Conservation (phyloP, 108 stramenopile species). For the Schizochytrium sp. region DNA sequence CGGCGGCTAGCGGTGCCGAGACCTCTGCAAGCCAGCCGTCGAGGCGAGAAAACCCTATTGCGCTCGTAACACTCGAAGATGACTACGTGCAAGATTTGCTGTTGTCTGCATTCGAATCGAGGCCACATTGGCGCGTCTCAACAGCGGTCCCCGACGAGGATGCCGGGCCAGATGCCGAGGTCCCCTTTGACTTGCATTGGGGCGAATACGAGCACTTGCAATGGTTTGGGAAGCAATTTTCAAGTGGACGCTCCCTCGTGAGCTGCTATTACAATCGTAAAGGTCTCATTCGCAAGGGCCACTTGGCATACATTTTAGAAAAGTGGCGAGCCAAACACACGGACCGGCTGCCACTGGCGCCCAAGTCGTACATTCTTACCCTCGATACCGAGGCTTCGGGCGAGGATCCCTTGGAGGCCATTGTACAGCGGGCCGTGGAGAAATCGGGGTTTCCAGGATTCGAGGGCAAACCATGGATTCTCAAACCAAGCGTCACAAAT, state of each 20-base stretch:
- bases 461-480: not conserved
- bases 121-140: not conserved
- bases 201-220: slow-evolving; percentile 5
- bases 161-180: not conserved
- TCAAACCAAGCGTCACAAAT: slow-evolving; percentile 9
- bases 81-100: not conserved
- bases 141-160: not conserved
- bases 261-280: slow-evolving; percentile 16
- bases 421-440: not conserved
- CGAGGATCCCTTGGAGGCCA: not conserved
- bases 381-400: not conserved
- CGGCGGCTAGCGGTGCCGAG: not conserved
- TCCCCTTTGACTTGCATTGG: not conserved
- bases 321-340: not conserved
- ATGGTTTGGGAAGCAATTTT: not conserved
- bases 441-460: not conserved
- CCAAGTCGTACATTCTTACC: slow-evolving; percentile 10
- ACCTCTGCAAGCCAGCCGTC: not conserved
- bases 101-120: not conserved
- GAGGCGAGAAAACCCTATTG: not conserved
- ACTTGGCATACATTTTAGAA: slow-evolving; percentile 9
- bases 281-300: not conserved
- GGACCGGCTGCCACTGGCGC: not conserved
- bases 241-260: not conserved
- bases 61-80: not conserved